A percentile compares a stretch with the other conserved stretches of the same genome.
Conservation (phyloP, 176 grass and related monocot genomes). For the Ampelocalamus luodianensis region DNA sequence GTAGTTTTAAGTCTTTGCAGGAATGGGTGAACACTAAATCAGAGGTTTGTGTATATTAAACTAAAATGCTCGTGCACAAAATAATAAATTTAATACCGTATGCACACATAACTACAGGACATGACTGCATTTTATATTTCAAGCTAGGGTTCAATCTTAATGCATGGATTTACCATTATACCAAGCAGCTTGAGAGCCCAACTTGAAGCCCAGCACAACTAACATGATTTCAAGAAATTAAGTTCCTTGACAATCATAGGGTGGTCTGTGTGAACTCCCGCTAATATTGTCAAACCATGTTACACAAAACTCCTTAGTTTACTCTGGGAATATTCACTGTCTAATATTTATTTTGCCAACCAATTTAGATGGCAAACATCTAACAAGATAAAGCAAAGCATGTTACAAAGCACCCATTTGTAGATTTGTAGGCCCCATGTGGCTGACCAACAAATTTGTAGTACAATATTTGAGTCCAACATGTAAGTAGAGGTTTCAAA, state of each 20-base stretch:
- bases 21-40: background rate
- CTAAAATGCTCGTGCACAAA: background rate
- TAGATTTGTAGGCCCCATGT: background rate
- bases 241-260: background rate
- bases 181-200: constrained; percentile 6
- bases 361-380: background rate
- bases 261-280: background rate
- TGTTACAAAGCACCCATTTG: background rate
- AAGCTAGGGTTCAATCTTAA: background rate
- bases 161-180: background rate
- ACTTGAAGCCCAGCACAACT: background rate
- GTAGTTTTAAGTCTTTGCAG: background rate
- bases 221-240: background rate
- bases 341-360: background rate
- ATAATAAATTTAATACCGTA: background rate
- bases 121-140: background rate
- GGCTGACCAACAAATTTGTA: background rate
- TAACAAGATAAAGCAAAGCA: background rate
- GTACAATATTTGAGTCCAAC: background rate
- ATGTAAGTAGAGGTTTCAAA: background rate
- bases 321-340: background rate
- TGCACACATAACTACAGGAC: background rate
- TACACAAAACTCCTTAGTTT: background rate
- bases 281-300: background rate
- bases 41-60: background rate